Base-by-base conservation (phyloP, 768 basidiomycete species). In the Boletus rufocinnamomeus region DNA sequence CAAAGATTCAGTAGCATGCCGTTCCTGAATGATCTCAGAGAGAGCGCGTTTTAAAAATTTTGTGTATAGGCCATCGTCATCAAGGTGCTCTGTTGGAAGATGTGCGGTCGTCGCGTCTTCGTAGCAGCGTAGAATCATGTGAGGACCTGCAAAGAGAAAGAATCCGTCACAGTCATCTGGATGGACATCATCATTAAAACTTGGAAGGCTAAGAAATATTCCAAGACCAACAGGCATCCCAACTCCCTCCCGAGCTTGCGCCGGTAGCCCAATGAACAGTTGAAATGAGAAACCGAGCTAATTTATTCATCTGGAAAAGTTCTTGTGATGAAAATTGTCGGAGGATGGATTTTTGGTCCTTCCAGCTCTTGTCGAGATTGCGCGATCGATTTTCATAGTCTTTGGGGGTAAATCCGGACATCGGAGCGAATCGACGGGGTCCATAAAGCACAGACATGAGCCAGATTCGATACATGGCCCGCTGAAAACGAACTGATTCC, bases 401-500 rank as follows among this genome's bases (percentile, higher is more conserved):
- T n/a, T n/a, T n/a, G n/a, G n/a, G n/a, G n/a, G n/a, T n/a, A n/a
- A n/a, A n/a, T 19, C 17, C 14, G 6, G 6, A 6, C 4, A 17
- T 19, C 38, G 38, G 19, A 40, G 1, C 13, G 16, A 38, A 53
- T 38, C 41, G 48, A 44, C 49, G 58, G 1, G 51, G 52, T 28
- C 59, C 62, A 17, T 56, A 59, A 16, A 66, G 50, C 10, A 54
- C 47, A 8, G 61, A 63, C 40, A 60, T 63, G 5, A 71, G 52
- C 63, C 66, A 72, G 35, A 69, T 61, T 1, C 74, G 62, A 52
- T 75, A 74, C 52, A 72, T 53, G 34, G 19, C 72, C 11, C 68
- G 54, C 10, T 59, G 59, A 45, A 75, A 75, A 19, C 65, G 67
- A 19, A 60, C 6, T 2, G 74, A 73, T 60, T 79, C 77, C 4